Conservation (phyloP, 2,329 filamentous ascomycete species). For the Fusarium duplospermum region DNA sequence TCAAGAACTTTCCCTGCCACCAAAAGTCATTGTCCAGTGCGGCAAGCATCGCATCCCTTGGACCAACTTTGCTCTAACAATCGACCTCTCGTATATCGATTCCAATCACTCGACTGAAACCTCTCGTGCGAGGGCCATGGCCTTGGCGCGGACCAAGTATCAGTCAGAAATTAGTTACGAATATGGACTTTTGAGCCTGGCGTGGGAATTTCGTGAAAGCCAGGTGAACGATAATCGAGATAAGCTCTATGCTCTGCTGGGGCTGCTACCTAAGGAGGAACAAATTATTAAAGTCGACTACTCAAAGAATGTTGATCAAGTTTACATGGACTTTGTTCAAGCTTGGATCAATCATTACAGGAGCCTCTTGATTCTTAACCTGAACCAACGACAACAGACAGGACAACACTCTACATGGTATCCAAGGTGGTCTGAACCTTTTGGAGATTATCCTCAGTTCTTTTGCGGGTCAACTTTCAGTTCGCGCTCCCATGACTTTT, state of each 20-base stretch:
- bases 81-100: not conserved
- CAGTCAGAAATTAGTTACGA: not conserved
- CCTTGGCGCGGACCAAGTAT: not conserved
- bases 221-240: not conserved
- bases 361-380: not conserved
- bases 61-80: not conserved
- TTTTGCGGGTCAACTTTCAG: not conserved
- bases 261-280: not conserved
- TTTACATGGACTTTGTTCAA: not conserved
- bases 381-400: not conserved
- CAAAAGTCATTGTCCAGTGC: not conserved
- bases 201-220: not conserved
- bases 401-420: not conserved
- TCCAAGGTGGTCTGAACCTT: not conserved
- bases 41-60: not conserved
- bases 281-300: not conserved
- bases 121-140: not conserved
- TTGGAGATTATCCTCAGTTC: not conserved
- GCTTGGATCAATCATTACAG: not conserved
- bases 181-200: not conserved
- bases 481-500: not conserved
- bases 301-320: not conserved
- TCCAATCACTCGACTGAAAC: not conserved
- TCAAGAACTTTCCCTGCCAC: not conserved
- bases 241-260: not conserved